Conservation (phyloP, 2,329 filamentous ascomycete species). For the Emmonsia crescens region DNA sequence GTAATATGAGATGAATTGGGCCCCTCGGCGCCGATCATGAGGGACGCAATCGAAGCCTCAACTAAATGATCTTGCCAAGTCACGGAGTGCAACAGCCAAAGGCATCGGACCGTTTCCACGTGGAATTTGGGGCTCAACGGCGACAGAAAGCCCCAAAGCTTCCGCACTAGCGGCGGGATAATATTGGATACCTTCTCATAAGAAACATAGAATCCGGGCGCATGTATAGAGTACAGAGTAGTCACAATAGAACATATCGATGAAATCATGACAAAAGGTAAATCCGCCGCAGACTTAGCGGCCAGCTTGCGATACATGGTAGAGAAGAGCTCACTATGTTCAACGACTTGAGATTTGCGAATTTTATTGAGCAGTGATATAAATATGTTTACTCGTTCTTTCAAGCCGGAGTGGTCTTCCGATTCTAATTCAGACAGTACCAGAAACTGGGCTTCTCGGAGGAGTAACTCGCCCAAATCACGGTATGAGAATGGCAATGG, state of each 20-base stretch:
- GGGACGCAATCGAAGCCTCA: slow-evolving; percentile 62
- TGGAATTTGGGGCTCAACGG: slow-evolving; percentile 83
- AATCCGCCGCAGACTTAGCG: slow-evolving; percentile 17
- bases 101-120: slow-evolving; percentile 74
- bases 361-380: slow-evolving; percentile 37
- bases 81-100: slow-evolving; percentile 78
- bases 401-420: slow-evolving; percentile 35
- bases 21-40: slow-evolving; percentile 50
- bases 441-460: slow-evolving; percentile 46
- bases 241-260: slow-evolving; percentile 41
- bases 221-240: slow-evolving; percentile 28
- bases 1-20: slow-evolving; percentile 20
- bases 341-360: slow-evolving; percentile 26
- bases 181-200: slow-evolving; percentile 46
- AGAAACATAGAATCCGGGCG: slow-evolving; percentile 26
- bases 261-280: slow-evolving; percentile 27
- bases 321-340: slow-evolving; percentile 25
- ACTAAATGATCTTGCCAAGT: slow-evolving; percentile 59
- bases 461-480: slow-evolving; percentile 50
- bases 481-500: slow-evolving; percentile 48
- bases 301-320: slow-evolving; percentile 22
- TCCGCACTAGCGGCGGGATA: slow-evolving; percentile 56
- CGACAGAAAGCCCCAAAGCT: slow-evolving; percentile 71
- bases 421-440: slow-evolving; percentile 23
- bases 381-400: slow-evolving; percentile 49